Evolutionary conservation across 148 eudicot genomes (phyloP), one percentile per base, ranked within the genome.

Genomic region (Linanthus parryae): DNA sequence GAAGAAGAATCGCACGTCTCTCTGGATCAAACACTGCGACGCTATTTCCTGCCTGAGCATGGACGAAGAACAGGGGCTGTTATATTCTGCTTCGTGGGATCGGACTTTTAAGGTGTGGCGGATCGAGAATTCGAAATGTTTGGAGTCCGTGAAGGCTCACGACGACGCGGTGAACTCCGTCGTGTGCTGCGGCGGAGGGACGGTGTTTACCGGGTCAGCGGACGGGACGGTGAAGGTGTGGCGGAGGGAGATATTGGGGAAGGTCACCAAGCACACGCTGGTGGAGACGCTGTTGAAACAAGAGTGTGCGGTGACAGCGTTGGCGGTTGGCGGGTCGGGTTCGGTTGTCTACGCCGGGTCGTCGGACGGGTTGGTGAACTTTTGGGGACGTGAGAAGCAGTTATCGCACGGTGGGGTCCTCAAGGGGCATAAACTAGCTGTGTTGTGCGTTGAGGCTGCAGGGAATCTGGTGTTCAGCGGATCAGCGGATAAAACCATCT

Each of bases 51-150:
- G 74, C 42, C 33, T 76, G 17, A 72, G 71, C 62, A 72, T 76
- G 59, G 33, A 57, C 25, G 44, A 53, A 38, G 72, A 68, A 13
- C 56, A 54, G 4, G 81, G 81, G n/a, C 59, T 76, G 1, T 28
- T 76, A 5, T 76, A 76, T 27, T 76, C 81, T 5, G 77, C 77
- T 22, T 76, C 81, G 2, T 76, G 81, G 81, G 81, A 76, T 65
- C 9, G 70, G 5, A 68, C 81, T 8, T 76, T 76, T 34, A 76
- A 76, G 44, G 81, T 76, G 0, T 76, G 81, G 81, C 55, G 57
- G n/a, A 52, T 59, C 0, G 61, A 56, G 7, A 69, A 58, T 13
- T 68, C 66, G 3, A 76, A 65, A 21, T 76, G 81, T 24, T 50
- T 76, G 0, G 81, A 76, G 26, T 72, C 73, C 7, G 77, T 76